Conservation (phyloP, 2,329 filamentous ascomycete genomes). For the Colletotrichum costaricense region DNA sequence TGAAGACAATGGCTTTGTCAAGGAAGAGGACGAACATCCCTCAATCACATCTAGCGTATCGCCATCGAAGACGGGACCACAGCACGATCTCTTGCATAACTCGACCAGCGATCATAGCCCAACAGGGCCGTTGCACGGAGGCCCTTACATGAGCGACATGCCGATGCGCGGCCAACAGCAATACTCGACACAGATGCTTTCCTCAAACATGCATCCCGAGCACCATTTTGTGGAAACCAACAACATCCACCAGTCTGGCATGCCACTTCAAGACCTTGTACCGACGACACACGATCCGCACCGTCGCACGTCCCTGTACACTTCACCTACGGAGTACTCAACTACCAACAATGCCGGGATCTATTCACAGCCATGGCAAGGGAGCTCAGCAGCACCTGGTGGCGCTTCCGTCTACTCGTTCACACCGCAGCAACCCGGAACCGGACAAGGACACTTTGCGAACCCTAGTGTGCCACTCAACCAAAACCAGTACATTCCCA, state of each 20-base stretch:
- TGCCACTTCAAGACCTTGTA: conserved; percentile 59
- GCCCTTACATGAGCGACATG: conserved; percentile 55
- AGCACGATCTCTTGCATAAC: conserved; percentile 49
- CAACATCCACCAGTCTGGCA: conserved; percentile 47
- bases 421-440: conserved; percentile 49
- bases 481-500: conserved; percentile 47
- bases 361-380: conserved; percentile 58
- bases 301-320: conserved; percentile 59
- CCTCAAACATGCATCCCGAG: conserved; percentile 54
- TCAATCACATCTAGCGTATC: conserved; percentile 49
- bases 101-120: conserved; percentile 51
- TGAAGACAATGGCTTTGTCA: conserved; percentile 54
- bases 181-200: conserved; percentile 54
- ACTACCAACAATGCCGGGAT: conserved; percentile 51
- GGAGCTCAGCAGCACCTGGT: conserved; percentile 53
- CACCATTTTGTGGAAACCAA: conserved; percentile 52
- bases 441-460: conserved; percentile 46
- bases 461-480: conserved; percentile 46
- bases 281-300: conserved; percentile 56
- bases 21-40: conserved; percentile 56
- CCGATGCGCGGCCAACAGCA: conserved; percentile 54
- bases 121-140: conserved; percentile 44
- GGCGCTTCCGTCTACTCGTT: conserved; percentile 60
- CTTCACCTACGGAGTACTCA: conserved; percentile 56
- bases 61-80: conserved; percentile 46